These are phyloP conservation scores for Syzygium aqueum DNA, from an alignment of 345 rosid genomes.

Conservation along the genomic window DNA sequence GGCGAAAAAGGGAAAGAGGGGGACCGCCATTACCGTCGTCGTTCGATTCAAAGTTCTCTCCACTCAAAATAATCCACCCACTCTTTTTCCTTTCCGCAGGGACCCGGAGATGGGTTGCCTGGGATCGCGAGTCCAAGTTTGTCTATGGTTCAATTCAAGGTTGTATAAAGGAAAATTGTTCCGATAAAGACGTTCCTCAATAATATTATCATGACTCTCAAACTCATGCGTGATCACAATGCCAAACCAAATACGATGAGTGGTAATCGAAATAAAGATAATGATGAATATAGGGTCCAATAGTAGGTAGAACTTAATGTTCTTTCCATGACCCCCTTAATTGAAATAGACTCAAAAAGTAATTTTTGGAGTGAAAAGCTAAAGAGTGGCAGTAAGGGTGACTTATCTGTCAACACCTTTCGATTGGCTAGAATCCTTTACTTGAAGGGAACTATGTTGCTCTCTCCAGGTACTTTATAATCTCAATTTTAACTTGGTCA, in stretches of 20 bases:
- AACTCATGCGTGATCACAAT: background rate
- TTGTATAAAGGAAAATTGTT: no score
- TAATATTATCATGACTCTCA: no score
- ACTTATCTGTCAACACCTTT: background rate
- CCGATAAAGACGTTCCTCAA: no score
- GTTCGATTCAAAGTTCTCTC: background rate
- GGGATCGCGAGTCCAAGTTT: background rate
- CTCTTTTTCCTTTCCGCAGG: background rate
- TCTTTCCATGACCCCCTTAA: background rate
- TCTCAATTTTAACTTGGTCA: background rate
- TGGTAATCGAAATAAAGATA: background rate
- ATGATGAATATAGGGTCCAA: background rate
- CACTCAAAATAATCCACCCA: background rate
- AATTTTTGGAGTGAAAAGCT: background rate
- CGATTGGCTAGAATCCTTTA: background rate
- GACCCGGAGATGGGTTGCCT: fast-evolving
- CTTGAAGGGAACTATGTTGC: background rate
- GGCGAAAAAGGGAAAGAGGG: background rate
- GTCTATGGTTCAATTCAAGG: background rate
- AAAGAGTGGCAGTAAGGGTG: background rate
- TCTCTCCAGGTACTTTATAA: background rate
- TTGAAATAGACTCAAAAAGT: background rate
- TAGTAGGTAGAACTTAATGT: background rate
- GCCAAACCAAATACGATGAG: background rate
- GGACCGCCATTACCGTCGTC: no score